These are phyloP conservation scores for Cerrena zonata DNA, from an alignment of 1,284 basidiomycete genomes.

Conservation along the genomic window DNA sequence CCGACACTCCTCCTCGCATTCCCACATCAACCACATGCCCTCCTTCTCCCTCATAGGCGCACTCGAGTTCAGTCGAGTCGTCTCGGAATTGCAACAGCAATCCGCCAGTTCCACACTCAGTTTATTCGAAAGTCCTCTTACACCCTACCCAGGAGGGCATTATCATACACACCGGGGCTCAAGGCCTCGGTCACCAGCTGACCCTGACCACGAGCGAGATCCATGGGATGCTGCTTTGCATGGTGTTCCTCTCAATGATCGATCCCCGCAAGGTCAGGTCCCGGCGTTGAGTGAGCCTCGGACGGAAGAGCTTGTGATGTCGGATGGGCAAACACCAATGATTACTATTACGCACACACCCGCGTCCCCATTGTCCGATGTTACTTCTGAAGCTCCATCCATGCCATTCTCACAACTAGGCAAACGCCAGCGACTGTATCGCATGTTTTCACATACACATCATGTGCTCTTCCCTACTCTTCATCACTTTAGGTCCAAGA, in stretches of 20 bases:
- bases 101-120: conserved; percentile 52
- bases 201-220: conserved; percentile 24
- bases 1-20: conserved; percentile 4
- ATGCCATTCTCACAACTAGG: conserved; percentile 35
- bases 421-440: conserved; percentile 36
- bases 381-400: conserved; percentile 30
- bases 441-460: conserved; percentile 37
- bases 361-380: conserved; percentile 40
- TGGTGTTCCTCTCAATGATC: conserved; percentile 44
- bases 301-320: conserved; percentile 23
- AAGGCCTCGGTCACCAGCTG: conserved; percentile 20
- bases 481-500: conserved; percentile 53
- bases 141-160: conserved; percentile 69
- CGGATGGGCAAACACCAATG: conserved; percentile 20
- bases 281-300: conserved; percentile 22
- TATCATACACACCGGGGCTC: conserved; percentile 44
- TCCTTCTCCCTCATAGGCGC: conserved; percentile 89
- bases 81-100: conserved; percentile 69
- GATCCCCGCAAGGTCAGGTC: conserved; percentile 23
- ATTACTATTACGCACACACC: conserved; percentile 54
- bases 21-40: conserved; percentile 50
- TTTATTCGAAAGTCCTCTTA: conserved; percentile 63
- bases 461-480: conserved; percentile 84
- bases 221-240: conserved; percentile 45
- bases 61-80: conserved; percentile 87